Percentiles rank a stretch among this genome's conserved stretches.
These are phyloP conservation scores for Phytophthora sansomeana DNA, from an alignment of 352 stramenopile genomes.

Conservation along the genomic window DNA sequence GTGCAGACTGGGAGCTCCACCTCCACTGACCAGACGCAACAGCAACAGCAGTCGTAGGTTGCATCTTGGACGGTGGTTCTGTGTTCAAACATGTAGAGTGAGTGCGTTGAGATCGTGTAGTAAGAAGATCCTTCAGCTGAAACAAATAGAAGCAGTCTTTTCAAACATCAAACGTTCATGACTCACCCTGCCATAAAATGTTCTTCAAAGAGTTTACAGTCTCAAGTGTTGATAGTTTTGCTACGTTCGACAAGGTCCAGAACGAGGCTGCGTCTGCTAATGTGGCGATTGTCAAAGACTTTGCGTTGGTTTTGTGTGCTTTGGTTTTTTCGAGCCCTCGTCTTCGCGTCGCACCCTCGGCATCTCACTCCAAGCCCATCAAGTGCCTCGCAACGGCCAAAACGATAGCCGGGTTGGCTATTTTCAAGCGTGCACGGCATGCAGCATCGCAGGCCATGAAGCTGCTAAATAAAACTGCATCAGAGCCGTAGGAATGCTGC, in stretches of 20 bases:
- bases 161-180: neutral
- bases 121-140: neutral
- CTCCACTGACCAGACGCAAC: constrained; percentile 17
- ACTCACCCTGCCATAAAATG: neutral
- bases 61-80: too few relatives aligned
- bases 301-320: neutral
- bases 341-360: neutral
- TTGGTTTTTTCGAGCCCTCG: neutral
- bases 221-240: neutral
- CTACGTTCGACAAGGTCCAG: neutral
- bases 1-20: constrained; percentile 8
- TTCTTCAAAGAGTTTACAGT: neutral
- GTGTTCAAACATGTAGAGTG: too few relatives aligned
- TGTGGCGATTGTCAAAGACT: too few relatives aligned
- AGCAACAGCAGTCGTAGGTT: constrained; percentile 19
- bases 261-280: neutral
- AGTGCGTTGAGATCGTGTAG: neutral
- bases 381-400: constrained; percentile 3
- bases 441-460: neutral
- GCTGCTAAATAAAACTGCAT: constrained; percentile 28
- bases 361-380: neutral
- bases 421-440: constrained; percentile 21
- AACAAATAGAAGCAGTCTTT: neutral
- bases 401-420: neutral
- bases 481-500: constrained; percentile 1